Percentiles rank a stretch among this genome's conserved stretches.
Conservation (phyloP, 2,329 filamentous ascomycete genomes). For the Aspergillus niger region DNA sequence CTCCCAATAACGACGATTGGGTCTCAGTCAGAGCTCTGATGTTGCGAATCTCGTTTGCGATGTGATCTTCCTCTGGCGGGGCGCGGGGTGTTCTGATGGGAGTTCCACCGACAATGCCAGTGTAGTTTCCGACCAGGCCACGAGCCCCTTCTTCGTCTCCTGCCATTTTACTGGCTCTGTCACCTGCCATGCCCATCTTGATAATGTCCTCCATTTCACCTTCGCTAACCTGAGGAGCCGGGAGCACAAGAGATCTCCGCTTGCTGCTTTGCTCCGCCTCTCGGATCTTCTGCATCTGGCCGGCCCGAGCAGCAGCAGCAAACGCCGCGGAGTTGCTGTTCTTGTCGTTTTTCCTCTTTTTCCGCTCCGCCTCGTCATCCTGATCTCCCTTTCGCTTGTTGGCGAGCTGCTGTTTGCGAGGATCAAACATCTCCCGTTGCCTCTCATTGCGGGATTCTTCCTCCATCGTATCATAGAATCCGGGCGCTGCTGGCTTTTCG, state of each 20-base stretch:
- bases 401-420: constrained; percentile 83
- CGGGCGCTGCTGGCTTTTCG: constrained; percentile 82
- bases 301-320: constrained; percentile 87
- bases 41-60: constrained; percentile 95
- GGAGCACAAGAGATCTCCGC: constrained; percentile 77
- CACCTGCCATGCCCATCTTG: constrained; percentile 95
- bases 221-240: constrained; percentile 88
- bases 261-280: constrained; percentile 98
- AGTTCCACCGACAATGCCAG: constrained; percentile 74
- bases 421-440: constrained; percentile 83
- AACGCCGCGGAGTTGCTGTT: constrained; percentile 74
- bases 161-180: constrained; percentile 75
- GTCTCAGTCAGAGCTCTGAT: constrained; percentile 90
- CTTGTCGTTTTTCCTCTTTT: constrained; percentile 88
- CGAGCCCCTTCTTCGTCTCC: constrained; percentile 80
- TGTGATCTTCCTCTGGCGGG: constrained; percentile 88
- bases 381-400: constrained; percentile 92
- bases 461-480: constrained; percentile 91
- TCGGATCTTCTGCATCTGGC: constrained; percentile 88
- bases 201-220: constrained; percentile 94
- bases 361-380: constrained; percentile 76
- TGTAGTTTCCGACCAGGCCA: constrained; percentile 85
- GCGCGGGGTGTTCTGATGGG: constrained; percentile 92
- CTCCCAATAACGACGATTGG: constrained; percentile 87
- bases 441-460: constrained; percentile 80